Conservation (phyloP, 441 rosid genomes). For the Kokia cookei region DNA sequence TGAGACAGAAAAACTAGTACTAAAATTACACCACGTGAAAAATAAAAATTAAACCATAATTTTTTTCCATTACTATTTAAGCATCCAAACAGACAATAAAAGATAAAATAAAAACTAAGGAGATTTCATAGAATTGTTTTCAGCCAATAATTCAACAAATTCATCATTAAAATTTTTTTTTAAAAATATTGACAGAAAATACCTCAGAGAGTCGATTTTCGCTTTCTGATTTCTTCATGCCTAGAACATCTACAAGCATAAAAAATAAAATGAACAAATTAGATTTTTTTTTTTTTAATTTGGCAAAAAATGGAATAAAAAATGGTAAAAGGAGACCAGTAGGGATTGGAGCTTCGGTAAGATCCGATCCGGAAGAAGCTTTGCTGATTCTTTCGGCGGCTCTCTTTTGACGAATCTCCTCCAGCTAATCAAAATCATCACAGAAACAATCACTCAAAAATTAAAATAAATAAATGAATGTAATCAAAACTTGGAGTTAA, state of each 20-base stretch:
- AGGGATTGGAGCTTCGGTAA: conserved; percentile 37
- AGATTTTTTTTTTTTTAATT: background rate
- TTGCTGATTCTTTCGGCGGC: conserved; percentile 88
- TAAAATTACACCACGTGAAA: background rate
- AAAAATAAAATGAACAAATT: background rate
- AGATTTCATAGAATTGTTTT: background rate
- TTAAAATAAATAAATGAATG: background rate
- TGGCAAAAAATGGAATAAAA: background rate
- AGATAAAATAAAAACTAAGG: background rate
- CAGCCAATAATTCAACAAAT: background rate
- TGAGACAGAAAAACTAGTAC: background rate
- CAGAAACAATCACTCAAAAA: background rate
- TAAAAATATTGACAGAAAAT: background rate
- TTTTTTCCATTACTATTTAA: background rate
- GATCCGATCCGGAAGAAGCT: conserved; percentile 82
- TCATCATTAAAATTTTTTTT: background rate
- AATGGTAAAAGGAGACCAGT: conserved; percentile 23
- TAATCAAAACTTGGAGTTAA: background rate
- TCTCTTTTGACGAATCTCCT: conserved; percentile 91
- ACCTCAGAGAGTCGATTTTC: conserved; percentile 87
- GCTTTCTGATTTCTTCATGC: conserved; percentile 76
- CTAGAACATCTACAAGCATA: conserved; percentile 34
- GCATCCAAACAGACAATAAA: background rate
- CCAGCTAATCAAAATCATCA: conserved; percentile 39
- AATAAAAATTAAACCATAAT: background rate